Conservation (phyloP, 805 yeast genomes). For the Saccharomyces paradoxus region DNA sequence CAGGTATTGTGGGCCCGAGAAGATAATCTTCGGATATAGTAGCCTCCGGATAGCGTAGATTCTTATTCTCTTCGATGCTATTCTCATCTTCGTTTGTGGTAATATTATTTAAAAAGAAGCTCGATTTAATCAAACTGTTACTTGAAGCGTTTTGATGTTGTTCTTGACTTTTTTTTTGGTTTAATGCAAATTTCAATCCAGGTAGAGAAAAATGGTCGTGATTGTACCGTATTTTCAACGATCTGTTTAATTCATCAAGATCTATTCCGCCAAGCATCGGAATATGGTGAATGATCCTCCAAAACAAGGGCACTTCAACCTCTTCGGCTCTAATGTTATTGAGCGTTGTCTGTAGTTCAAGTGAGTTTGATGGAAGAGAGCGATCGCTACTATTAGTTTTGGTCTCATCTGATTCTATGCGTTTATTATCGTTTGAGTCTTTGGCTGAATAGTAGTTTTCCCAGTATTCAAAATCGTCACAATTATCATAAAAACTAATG, state of each 20-base stretch:
- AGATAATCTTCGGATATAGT: neutral
- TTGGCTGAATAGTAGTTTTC: constrained; percentile 10
- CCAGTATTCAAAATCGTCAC: constrained; percentile 22
- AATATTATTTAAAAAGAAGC: neutral
- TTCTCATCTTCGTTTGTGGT: neutral
- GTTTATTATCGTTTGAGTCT: neutral
- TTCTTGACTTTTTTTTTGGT: neutral
- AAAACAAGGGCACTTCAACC: constrained; percentile 17
- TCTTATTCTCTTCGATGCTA: neutral
- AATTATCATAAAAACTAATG: constrained; percentile 18
- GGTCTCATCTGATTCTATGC: neutral
- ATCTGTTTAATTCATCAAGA: constrained; percentile 26
- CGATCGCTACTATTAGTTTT: neutral
- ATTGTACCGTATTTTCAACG: constrained; percentile 13
- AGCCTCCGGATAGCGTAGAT: neutral
- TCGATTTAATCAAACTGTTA: neutral
- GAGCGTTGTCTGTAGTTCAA: neutral
- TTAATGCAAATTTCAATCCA: constrained; percentile 17
- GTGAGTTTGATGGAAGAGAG: constrained; percentile 10
- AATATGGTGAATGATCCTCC: constrained; percentile 22
- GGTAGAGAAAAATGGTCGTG: constrained; percentile 20
- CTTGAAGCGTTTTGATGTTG: neutral
- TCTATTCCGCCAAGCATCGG: constrained; percentile 29
- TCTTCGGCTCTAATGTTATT: constrained; percentile 1
- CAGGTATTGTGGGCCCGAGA: neutral